These are phyloP conservation scores for Salix arbutifolia DNA, from an alignment of 345 rosid species.

Conservation along the genomic window DNA sequence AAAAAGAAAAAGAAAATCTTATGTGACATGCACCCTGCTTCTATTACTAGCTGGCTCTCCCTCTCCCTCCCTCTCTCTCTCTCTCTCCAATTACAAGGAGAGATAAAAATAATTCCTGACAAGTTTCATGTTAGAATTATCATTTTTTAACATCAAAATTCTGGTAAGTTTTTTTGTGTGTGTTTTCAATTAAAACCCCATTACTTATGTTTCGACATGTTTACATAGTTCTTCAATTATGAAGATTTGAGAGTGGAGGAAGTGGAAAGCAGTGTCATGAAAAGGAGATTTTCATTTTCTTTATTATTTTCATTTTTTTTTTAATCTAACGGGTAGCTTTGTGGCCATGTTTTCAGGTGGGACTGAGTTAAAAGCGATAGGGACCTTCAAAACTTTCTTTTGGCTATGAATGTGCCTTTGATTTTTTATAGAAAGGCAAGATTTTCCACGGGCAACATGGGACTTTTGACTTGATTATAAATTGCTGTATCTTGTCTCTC, in stretches of 20 bases:
- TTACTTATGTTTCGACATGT: neutral
- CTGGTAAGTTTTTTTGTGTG: neutral
- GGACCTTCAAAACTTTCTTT: slow-evolving; percentile 11
- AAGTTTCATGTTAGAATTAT: neutral
- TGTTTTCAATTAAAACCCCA: neutral
- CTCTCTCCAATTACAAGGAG: too few species aligned
- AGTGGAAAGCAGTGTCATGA: too few species aligned
- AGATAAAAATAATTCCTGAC: neutral
- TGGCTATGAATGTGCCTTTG: neutral
- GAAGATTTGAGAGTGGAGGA: too few species aligned
- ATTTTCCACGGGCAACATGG: slow-evolving; percentile 16
- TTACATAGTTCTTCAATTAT: neutral
- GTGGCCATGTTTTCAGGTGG: slow-evolving; percentile 16
- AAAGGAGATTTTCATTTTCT: neutral
- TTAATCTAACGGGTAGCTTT: slow-evolving; percentile 9
- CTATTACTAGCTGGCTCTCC: too few species aligned
- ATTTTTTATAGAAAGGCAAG: neutral
- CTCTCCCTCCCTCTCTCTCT: too few species aligned
- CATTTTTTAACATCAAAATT: neutral
- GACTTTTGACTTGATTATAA: slow-evolving; percentile 2
- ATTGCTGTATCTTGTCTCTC: neutral
- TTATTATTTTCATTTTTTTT: neutral
- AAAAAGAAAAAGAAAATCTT: too few species aligned
- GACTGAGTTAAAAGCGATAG: slow-evolving; percentile 14
- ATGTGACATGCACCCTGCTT: too few species aligned